Evolutionary conservation across 495 filamentous ascomycete species (phyloP).

Genomic region (Podospora australis): DNA sequence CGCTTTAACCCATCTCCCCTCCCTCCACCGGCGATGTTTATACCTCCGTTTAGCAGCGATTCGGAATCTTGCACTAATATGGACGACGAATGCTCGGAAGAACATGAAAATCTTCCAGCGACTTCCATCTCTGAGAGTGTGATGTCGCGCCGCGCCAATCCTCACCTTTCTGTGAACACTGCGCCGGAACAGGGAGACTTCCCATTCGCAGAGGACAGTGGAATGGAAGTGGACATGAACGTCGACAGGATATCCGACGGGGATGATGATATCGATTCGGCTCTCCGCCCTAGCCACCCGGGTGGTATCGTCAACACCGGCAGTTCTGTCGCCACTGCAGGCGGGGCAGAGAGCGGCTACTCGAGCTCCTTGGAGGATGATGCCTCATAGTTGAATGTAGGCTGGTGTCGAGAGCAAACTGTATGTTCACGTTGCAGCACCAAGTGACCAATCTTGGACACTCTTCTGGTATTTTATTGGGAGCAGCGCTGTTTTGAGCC

Average conservation of each 20-base stretch:
- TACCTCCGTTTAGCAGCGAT: constrained; percentile 28
- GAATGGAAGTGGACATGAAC: no score
- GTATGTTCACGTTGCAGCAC: no score
- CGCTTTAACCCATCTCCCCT: constrained; percentile 35
- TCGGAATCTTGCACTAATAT: constrained; percentile 22
- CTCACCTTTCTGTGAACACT: constrained; percentile 23
- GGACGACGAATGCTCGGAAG: constrained; percentile 28
- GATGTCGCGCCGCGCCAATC: constrained; percentile 25
- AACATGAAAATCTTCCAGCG: constrained; percentile 10
- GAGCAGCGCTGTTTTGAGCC: no score
- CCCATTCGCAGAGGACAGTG: constrained; percentile 21
- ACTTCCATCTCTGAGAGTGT: constrained; percentile 11
- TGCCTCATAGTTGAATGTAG: no score
- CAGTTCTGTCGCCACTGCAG: not conserved
- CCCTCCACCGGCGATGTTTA: constrained; percentile 38
- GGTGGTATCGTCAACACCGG: not conserved
- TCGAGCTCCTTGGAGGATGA: not conserved
- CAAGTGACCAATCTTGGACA: no score
- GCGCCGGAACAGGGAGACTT: constrained; percentile 13
- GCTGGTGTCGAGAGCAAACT: no score
- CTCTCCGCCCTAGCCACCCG: not conserved
- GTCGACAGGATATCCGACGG: no score
- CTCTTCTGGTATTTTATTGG: no score
- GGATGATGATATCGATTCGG: not conserved
- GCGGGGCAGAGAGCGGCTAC: not conserved